These are phyloP conservation scores for Exophiala viscosa DNA, from an alignment of 2,329 filamentous ascomycete genomes.

Conservation along the genomic window DNA sequence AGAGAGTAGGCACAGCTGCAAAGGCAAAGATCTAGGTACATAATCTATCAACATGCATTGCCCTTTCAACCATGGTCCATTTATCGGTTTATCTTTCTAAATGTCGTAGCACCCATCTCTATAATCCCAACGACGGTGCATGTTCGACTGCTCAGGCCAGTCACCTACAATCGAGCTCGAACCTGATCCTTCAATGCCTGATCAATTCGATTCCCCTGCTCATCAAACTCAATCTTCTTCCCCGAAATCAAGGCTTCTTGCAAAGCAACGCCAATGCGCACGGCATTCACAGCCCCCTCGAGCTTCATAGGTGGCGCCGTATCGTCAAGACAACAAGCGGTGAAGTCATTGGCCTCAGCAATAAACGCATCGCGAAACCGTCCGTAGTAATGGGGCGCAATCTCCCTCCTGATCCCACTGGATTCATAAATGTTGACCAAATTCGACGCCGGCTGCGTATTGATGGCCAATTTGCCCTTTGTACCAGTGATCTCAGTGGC, in stretches of 20 bases:
- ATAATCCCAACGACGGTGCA: no score
- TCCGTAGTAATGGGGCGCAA: conserved; percentile 61
- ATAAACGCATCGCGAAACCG: conserved; percentile 62
- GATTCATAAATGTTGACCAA: conserved; percentile 55
- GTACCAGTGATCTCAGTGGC: conserved; percentile 64
- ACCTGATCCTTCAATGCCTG: not conserved
- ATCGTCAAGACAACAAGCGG: conserved; percentile 55
- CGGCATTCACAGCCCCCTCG: conserved; percentile 52
- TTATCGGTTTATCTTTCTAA: no score
- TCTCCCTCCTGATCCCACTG: conserved; percentile 55
- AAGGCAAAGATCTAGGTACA: conserved; percentile 47
- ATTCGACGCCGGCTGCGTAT: conserved; percentile 54
- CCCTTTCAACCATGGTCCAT: no score
- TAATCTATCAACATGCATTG: no score
- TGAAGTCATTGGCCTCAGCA: conserved; percentile 62
- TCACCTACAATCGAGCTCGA: not conserved
- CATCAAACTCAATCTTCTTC: conserved; percentile 58
- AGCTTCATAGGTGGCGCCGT: conserved; percentile 55
- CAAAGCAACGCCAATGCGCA: conserved; percentile 59
- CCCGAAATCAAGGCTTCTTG: conserved; percentile 56
- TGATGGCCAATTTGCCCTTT: conserved; percentile 60
- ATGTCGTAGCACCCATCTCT: no score
- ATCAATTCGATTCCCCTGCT: conserved; percentile 45
- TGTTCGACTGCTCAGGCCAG: no score
- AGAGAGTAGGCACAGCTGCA: conserved; percentile 39